Percentiles rank a stretch among this genome's conserved stretches.
phyloP scores from a whole-genome alignment of 148 eudicot genomes.

The Rhododendron simsii region DNA sequence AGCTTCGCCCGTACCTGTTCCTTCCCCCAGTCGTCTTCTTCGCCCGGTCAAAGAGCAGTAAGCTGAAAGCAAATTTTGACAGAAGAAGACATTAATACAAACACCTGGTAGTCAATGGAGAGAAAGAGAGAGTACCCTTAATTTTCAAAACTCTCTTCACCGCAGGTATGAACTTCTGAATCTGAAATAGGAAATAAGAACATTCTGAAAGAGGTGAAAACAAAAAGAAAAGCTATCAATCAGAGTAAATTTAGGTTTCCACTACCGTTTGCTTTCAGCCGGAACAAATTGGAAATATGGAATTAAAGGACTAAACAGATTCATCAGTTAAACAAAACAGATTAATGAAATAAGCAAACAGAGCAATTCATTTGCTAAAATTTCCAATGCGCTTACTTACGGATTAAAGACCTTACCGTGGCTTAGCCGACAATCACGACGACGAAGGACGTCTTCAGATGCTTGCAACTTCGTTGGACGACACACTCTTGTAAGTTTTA shows the following conservation, averaged over 20 bases:
- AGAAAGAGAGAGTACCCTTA: too few species aligned
- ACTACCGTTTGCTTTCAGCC: too few species aligned
- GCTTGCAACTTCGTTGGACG: not conserved
- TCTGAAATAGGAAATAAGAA: too few species aligned
- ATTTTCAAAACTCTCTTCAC: too few species aligned
- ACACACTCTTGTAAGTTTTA: too few species aligned
- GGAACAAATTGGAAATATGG: not conserved
- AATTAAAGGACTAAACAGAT: not conserved
- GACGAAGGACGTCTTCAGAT: not conserved
- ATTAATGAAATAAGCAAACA: not conserved
- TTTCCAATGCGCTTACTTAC: not conserved
- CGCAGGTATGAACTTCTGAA: too few species aligned
- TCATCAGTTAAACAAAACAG: not conserved
- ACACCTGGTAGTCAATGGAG: too few species aligned
- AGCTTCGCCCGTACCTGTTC: constrained; percentile 91
- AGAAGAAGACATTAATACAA: too few species aligned
- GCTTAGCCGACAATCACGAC: not conserved
- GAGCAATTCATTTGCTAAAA: not conserved
- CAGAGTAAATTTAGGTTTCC: not conserved
- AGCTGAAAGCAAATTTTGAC: too few species aligned
- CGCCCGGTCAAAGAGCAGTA: too few species aligned
- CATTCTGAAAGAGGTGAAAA: too few species aligned
- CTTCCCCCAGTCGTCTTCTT: constrained; percentile 21
- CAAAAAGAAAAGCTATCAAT: too few species aligned
- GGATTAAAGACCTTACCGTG: not conserved